Evolutionary conservation across 2,329 filamentous ascomycete genomes (phyloP).

Genomic region (Penicillium psychrosexuale): DNA sequence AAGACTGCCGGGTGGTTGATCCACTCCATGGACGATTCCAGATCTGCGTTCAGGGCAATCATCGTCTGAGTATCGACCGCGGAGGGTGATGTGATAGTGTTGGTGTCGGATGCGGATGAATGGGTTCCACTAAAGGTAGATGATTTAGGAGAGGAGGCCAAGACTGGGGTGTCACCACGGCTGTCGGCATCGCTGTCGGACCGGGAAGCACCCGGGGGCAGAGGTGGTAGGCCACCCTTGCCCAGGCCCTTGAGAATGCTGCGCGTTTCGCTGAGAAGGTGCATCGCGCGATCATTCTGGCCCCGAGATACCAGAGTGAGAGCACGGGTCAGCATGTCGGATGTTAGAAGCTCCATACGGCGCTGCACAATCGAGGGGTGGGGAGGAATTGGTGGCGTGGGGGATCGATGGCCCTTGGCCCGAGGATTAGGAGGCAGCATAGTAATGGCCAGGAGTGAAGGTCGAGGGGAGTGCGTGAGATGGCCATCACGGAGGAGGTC

Average conservation of each 20-base stretch:
- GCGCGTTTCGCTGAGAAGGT: conserved; percentile 86
- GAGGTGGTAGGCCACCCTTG: conserved; percentile 88
- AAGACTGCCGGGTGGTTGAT: conserved; percentile 97
- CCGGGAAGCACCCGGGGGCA: conserved; percentile 55
- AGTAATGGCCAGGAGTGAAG: conserved; percentile 89
- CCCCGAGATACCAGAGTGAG: conserved; percentile 85
- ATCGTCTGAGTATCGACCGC: conserved; percentile 85
- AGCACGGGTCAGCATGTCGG: conserved; percentile 93
- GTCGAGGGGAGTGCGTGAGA: conserved; percentile 78
- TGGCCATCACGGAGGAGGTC: conserved; percentile 89
- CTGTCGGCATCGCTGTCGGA: conserved; percentile 45
- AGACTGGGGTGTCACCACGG: conserved; percentile 37
- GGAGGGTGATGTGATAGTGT: conserved; percentile 54
- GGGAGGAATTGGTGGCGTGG: conserved; percentile 81
- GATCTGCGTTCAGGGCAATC: conserved; percentile 80
- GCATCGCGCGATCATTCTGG: conserved; percentile 90
- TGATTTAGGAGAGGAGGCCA: conserved; percentile 37
- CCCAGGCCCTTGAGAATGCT: conserved; percentile 94
- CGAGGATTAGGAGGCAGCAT: conserved; percentile 71
- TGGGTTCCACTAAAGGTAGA: conserved; percentile 35
- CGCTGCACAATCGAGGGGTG: conserved; percentile 94
- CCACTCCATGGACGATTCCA: conserved; percentile 91
- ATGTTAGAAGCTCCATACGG: conserved; percentile 95
- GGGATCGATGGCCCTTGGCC: conserved; percentile 56
- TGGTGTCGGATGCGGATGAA: conserved; percentile 39